Evolutionary conservation across 225 moss, liverwort and hornwort genomes (phyloP).

Genomic region (Polytrichum commune): DNA sequence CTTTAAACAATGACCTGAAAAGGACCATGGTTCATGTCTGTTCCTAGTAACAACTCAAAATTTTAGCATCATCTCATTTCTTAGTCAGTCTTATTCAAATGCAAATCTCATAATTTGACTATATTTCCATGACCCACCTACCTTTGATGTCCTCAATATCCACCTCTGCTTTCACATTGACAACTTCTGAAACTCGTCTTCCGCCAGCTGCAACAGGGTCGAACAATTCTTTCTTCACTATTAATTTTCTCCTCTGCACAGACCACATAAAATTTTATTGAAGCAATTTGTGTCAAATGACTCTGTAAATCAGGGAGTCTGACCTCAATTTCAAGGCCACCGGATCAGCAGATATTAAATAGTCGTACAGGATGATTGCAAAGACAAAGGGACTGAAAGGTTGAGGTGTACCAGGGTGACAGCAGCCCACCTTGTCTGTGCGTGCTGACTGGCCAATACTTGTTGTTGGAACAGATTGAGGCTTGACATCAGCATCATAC

Average conservation of each 20-base stretch:
- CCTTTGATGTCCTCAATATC: slow-evolving; percentile 40
- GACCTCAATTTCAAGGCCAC: not conserved
- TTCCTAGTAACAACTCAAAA: too few species aligned
- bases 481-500: slow-evolving; percentile 21
- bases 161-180: slow-evolving; percentile 32
- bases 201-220: slow-evolving; percentile 21
- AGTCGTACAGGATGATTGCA: not conserved
- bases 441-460: slow-evolving; percentile 7
- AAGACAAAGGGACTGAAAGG: not conserved
- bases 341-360: not conserved
- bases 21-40: too few species aligned
- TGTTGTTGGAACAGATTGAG: slow-evolving; percentile 11
- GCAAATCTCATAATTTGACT: not conserved
- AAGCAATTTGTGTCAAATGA: not conserved
- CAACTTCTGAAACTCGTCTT: slow-evolving; percentile 9
- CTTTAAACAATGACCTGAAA: slow-evolving; percentile 25
- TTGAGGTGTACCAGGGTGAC: not conserved
- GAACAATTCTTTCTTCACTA: slow-evolving; percentile 27
- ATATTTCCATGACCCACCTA: not conserved
- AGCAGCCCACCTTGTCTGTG: slow-evolving; percentile 51
- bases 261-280: not conserved
- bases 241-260: slow-evolving; percentile 42
- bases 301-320: not conserved
- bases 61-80: too few species aligned
- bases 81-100: not conserved